Conservation (phyloP, 2,329 filamentous ascomycete genomes). For the Chaetothyriales sp. region DNA sequence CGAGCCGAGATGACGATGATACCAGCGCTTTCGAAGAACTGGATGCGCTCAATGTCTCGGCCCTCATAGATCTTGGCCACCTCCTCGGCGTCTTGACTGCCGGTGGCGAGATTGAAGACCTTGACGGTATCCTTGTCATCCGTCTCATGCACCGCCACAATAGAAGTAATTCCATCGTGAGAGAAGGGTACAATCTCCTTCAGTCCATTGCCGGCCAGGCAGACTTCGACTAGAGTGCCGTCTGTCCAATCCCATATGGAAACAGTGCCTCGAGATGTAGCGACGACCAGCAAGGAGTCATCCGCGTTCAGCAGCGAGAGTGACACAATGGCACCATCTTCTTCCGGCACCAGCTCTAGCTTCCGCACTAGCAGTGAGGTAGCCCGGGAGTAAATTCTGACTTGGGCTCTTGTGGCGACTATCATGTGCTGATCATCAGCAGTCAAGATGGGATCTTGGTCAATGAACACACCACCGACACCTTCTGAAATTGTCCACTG, state of each 20-base stretch:
- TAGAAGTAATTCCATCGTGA: not conserved
- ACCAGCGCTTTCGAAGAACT: not conserved
- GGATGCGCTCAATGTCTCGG: not conserved
- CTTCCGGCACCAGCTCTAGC: conserved; percentile 43
- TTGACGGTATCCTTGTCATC: conserved; percentile 6
- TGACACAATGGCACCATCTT: conserved; percentile 30
- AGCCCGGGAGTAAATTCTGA: conserved; percentile 67
- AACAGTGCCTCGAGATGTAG: conserved; percentile 38
- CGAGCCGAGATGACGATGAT: not conserved
- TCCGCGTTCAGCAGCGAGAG: conserved; percentile 40
- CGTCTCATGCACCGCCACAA: conserved; percentile 2
- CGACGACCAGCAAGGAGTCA: conserved; percentile 40
- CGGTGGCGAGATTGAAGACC: not conserved
- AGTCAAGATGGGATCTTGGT: conserved; percentile 44
- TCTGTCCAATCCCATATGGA: conserved; percentile 47
- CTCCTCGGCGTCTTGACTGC: not conserved
- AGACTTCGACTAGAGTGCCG: conserved; percentile 20
- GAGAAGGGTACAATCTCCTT: conserved; percentile 4
- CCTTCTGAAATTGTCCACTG: conserved; percentile 37
- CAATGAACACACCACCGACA: conserved; percentile 41
- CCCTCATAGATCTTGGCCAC: not conserved
- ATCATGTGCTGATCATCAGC: conserved; percentile 54
- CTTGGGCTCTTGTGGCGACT: conserved; percentile 56
- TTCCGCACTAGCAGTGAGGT: conserved; percentile 69
- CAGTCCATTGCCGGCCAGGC: conserved; percentile 1